Conservation (phyloP, 2,329 filamentous ascomycete genomes). For the Phoma sp. region DNA sequence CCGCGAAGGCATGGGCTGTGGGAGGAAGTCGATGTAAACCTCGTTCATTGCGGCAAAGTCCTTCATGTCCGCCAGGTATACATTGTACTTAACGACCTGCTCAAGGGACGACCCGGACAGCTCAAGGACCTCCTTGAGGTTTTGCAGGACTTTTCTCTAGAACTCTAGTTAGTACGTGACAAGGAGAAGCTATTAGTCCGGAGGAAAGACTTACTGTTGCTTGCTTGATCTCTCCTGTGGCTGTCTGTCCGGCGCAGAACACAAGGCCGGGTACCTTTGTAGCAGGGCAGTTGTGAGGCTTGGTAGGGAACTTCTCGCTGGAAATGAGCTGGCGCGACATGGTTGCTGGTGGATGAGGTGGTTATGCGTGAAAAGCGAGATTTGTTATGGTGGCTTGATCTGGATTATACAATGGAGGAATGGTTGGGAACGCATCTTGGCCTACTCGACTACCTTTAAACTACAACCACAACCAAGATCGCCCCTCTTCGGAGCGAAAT, state of each 20-base stretch:
- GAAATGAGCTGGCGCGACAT: slow-evolving; percentile 36
- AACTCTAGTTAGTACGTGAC: neutral
- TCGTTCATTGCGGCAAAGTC: slow-evolving; percentile 42
- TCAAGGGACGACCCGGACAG: slow-evolving; percentile 36
- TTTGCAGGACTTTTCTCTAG: slow-evolving; percentile 30
- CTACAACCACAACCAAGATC: neutral
- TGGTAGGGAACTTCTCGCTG: slow-evolving; percentile 34
- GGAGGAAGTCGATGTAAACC: slow-evolving; percentile 38
- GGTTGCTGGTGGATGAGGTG: slow-evolving; percentile 1
- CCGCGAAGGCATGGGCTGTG: slow-evolving; percentile 31
- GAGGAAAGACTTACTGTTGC: slow-evolving; percentile 23
- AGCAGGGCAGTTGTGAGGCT: slow-evolving; percentile 34
- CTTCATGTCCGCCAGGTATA: slow-evolving; percentile 40
- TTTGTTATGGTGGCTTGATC: neutral
- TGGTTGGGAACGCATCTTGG: slow-evolving; percentile 1
- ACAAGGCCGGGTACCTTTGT: slow-evolving; percentile 33
- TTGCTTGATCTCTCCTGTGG: slow-evolving; percentile 35
- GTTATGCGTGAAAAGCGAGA: neutral
- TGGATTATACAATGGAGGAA: neutral
- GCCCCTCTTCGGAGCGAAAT: neutral
- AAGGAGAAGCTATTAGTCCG: neutral
- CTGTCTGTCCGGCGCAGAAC: slow-evolving; percentile 34
- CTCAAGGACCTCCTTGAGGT: slow-evolving; percentile 33
- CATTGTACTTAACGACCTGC: slow-evolving; percentile 43
- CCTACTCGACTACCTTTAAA: slow-evolving; percentile 3